Evolutionary conservation across 352 stramenopile genomes (phyloP).

Genomic region (Aphanomyces euteiches): DNA sequence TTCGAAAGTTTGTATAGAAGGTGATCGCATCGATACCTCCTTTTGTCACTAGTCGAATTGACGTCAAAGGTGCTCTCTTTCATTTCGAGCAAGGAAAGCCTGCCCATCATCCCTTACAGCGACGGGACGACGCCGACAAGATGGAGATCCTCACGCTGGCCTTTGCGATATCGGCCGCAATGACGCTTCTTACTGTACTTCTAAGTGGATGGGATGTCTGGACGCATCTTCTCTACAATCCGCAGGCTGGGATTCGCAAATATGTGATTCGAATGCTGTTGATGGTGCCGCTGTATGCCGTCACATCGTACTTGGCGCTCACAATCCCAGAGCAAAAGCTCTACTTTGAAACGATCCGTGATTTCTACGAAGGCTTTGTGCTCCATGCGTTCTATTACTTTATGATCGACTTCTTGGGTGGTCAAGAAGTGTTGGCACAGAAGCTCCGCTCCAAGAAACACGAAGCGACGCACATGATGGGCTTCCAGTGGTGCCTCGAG

Average conservation of each 20-base stretch:
- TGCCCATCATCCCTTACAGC: no score
- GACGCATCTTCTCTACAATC: constrained; percentile 29
- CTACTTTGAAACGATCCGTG: constrained; percentile 38
- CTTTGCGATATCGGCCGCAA: constrained; percentile 27
- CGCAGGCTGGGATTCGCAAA: constrained; percentile 31
- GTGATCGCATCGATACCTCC: no score
- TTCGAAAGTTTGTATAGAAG: no score
- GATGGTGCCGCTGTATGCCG: constrained; percentile 54
- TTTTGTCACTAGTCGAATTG: no score
- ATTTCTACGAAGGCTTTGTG: constrained; percentile 53
- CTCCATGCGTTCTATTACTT: constrained; percentile 56
- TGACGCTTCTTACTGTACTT: constrained; percentile 30
- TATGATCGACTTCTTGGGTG: constrained; percentile 41
- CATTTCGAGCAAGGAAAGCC: no score
- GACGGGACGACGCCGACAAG: neutral
- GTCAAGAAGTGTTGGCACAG: constrained; percentile 31
- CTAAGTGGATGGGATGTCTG: constrained; percentile 28
- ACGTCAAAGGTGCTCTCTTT: no score
- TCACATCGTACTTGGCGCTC: constrained; percentile 40
- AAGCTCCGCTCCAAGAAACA: constrained; percentile 33
- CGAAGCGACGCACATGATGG: constrained; percentile 37
- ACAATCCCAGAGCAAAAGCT: constrained; percentile 31
- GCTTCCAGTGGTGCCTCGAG: constrained; percentile 38
- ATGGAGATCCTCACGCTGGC: constrained; percentile 29
- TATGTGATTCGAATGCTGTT: constrained; percentile 50